Base-by-base conservation (phyloP, 495 filamentous ascomycete genomes). In the Aspergillus carlsbadensis region DNA sequence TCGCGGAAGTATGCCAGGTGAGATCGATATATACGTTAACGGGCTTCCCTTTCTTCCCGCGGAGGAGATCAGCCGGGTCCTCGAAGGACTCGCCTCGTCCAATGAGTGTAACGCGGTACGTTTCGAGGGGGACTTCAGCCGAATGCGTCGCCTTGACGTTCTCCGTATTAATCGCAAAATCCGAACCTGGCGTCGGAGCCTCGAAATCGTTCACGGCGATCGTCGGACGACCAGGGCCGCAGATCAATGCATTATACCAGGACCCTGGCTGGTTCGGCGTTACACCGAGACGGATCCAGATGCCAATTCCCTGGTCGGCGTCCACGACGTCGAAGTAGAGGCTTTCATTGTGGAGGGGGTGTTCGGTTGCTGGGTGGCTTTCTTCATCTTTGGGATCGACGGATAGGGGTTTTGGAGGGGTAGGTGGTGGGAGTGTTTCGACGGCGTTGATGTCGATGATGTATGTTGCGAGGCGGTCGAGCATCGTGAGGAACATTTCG, bases 401-500 rank as follows among this genome's bases (percentile, higher is more conserved):
- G 26, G 26, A 3, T 3, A 29, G 26, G 8, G 26, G 26, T 8
- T 29, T 29, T 3, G 26, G 26, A 29, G 26, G 4, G 26, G 26
- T 4, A 4, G 26, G 4, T 3, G 26, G 26, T 14, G 44, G 44
- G 18, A 47, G 44, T 31, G 18, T 13, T 10, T 47, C 44, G 1
- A 47, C 22, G 2, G 44, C 44, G 44, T 47, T 47, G 6, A 47
- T 6, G 20, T 47, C 44, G 10, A 47, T 13, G 10, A 47, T 29
- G n/a, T 47, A 47, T 4, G 4, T 33, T 17, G 22, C 44, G 4
- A 47, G 21, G 10, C 44, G 44, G 6, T 47, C 44, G 13, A 47
- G 44, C 44, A 47, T 47, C 6, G 44, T 47, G 0, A 47, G 44
- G 17, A 47, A 47, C 44, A 47, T 47, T 29, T 47, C 44, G 14